Base-by-base conservation (phyloP, 1,284 basidiomycete genomes). In the Ganoderma boninense region DNA sequence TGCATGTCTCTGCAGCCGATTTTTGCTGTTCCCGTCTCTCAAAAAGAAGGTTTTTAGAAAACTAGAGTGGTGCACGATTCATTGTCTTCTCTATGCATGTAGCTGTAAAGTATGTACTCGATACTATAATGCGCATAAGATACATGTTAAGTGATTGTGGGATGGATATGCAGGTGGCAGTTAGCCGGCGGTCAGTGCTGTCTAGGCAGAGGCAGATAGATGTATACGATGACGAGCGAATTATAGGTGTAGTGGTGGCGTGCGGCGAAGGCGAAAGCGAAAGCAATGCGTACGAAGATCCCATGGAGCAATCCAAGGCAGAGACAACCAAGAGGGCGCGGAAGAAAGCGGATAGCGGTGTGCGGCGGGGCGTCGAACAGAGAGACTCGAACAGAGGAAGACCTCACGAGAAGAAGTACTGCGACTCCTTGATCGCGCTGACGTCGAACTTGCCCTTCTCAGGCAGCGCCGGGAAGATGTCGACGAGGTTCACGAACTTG, bases 401-500 rank as follows among this genome's bases (percentile, higher is more conserved):
- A 32, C 20, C 66, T 71, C 86, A 96, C 62, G 95, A 95, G 86
- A 97, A 98, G 89, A 98, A 98, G 82, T 98, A 98, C 61, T 87
- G 85, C 56, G 93, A 95, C 63, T 90, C 82, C 79, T 92, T 92
- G 82, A 99, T 97, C 73, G 87, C 88, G 78, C 90, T 86, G 71
- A 99, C 96, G 76, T 97, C 90, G 80, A 99, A 99, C 68, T 87
- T 85, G 70, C 97, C 98, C 84, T 96, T 95, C 79, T 90, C 81
- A 0, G 97, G 97, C 29, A 97, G 82, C 0, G 92, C 90, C 0
- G 97, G 97, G 18, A 99, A 80, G 73, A 97, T 77, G 75, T 95
- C 93, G 40, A 85, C 83, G 49, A 99, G 83, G 72, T 91, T 86
- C 70, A 97, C 88, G 79, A 96, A 97, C 82, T 87, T 89, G 82